These are phyloP conservation scores for Pseudogymnoascus sp. DNA, from an alignment of 2,329 filamentous ascomycete genomes.

Conservation along the genomic window DNA sequence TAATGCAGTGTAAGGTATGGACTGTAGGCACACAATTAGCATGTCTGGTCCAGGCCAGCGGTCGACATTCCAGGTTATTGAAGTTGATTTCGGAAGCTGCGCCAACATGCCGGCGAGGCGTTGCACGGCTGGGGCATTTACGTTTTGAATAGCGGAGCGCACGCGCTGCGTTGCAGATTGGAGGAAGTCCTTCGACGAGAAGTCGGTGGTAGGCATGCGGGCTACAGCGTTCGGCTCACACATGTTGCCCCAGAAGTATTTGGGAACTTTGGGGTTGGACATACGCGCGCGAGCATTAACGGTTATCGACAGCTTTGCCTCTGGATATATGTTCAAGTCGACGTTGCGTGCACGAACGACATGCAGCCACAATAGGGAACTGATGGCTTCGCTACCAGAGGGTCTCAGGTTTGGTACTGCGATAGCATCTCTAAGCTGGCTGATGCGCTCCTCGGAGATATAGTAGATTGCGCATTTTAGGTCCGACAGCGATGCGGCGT, in stretches of 20 bases:
- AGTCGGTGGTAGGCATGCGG: background rate
- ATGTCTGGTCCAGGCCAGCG: constrained; percentile 9
- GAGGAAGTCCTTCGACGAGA: background rate
- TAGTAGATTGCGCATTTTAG: background rate
- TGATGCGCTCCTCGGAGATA: background rate
- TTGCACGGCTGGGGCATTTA: background rate
- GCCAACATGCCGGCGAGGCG: background rate
- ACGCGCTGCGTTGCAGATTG: background rate
- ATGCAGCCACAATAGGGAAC: constrained; percentile 3
- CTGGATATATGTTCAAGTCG: background rate
- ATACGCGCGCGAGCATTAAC: constrained; percentile 1
- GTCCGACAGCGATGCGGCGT: background rate
- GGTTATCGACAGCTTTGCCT: constrained; percentile 3
- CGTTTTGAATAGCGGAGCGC: background rate
- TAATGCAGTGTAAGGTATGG: background rate
- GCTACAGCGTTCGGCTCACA: constrained; percentile 9
- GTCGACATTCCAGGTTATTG: constrained; percentile 9
- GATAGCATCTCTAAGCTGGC: background rate
- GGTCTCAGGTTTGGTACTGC: background rate
- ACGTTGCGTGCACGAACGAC: constrained; percentile 5
- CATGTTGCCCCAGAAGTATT: constrained; percentile 5
- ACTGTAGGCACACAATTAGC: constrained; percentile 6
- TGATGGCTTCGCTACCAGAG: background rate
- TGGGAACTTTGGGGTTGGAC: background rate
- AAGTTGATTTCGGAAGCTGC: background rate